Evolutionary conservation across 2,329 filamentous ascomycete genomes (phyloP).

Genomic region (Hymenoscyphus salicellus): DNA sequence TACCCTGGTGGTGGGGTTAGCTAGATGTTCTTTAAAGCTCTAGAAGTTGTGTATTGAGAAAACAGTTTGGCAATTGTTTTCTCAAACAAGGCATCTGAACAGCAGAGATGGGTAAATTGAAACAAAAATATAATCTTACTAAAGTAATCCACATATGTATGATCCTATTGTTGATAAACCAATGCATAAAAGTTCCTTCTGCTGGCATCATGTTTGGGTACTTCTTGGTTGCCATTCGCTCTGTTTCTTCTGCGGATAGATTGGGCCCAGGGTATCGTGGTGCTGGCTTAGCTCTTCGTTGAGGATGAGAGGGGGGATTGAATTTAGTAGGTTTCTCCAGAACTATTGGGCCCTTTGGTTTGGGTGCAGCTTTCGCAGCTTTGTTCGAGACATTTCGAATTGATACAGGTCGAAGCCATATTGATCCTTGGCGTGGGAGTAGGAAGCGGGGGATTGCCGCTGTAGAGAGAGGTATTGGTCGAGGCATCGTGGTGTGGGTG

Average conservation of each 20-base stretch:
- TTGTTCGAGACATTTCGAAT: constrained; percentile 37
- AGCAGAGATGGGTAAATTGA: neutral
- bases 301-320: constrained; percentile 85
- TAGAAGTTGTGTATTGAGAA: neutral
- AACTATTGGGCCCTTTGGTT: constrained; percentile 55
- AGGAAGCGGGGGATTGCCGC: constrained; percentile 61
- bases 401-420: constrained; percentile 45
- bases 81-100: neutral
- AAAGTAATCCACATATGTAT: constrained; percentile 83
- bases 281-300: constrained; percentile 57
- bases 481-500: neutral
- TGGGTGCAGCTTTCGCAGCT: constrained; percentile 18
- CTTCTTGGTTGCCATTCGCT: constrained; percentile 63
- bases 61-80: neutral
- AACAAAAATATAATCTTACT: constrained; percentile 48
- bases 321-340: constrained; percentile 87
- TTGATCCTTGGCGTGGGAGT: constrained; percentile 57
- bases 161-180: constrained; percentile 73
- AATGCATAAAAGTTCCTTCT: constrained; percentile 75
- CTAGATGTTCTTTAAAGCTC: constrained; percentile 6
- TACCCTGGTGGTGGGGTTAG: constrained; percentile 21
- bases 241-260: constrained; percentile 62
- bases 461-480: constrained; percentile 39
- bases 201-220: constrained; percentile 91
- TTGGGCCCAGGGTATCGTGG: constrained; percentile 70